Evolutionary conservation across 768 basidiomycete species (phyloP).

Genomic region (Gloeopeniophorella convolvens): DNA sequence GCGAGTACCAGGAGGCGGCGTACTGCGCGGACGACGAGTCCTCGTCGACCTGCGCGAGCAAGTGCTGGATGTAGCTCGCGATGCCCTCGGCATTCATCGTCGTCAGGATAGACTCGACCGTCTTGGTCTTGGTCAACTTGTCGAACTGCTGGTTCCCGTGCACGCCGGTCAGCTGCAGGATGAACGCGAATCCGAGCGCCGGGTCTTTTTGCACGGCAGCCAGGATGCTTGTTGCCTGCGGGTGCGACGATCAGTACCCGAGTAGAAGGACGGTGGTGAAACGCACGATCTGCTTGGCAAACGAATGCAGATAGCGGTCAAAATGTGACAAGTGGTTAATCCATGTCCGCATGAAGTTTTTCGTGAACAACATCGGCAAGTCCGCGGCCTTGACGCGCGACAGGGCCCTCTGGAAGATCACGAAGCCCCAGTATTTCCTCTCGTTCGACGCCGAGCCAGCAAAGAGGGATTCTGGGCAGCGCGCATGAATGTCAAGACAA

Average conservation of each 20-base stretch:
- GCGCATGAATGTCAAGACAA: conserved; percentile 4
- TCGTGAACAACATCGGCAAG: conserved; percentile 85
- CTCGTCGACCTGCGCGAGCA: conserved; percentile 58
- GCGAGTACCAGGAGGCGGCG: conserved; percentile 14
- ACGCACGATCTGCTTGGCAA: conserved; percentile 75
- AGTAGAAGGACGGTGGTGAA: conserved; percentile 1
- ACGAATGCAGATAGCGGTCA: conserved; percentile 87
- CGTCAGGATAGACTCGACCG: conserved; percentile 75
- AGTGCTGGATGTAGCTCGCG: conserved; percentile 64
- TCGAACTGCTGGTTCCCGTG: conserved; percentile 89
- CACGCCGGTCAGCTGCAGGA: conserved; percentile 77
- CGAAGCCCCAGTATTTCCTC: conserved; percentile 96
- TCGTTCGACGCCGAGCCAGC: conserved; percentile 76
- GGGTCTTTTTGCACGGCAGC: conserved; percentile 68
- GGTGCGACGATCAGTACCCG: background rate
- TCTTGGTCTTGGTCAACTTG: conserved; percentile 86
- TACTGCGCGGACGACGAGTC: conserved; percentile 38
- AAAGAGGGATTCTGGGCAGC: conserved; percentile 71
- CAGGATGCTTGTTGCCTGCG: conserved; percentile 70
- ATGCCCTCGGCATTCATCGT: conserved; percentile 72
- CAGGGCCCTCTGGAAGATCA: conserved; percentile 77
- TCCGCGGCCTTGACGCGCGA: conserved; percentile 55
- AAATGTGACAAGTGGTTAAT: conserved; percentile 88
- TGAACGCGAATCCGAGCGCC: conserved; percentile 73
- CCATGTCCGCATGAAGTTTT: conserved; percentile 95